These are phyloP conservation scores for Candida wancherniae DNA, from an alignment of 805 yeast species.

Conservation along the genomic window DNA sequence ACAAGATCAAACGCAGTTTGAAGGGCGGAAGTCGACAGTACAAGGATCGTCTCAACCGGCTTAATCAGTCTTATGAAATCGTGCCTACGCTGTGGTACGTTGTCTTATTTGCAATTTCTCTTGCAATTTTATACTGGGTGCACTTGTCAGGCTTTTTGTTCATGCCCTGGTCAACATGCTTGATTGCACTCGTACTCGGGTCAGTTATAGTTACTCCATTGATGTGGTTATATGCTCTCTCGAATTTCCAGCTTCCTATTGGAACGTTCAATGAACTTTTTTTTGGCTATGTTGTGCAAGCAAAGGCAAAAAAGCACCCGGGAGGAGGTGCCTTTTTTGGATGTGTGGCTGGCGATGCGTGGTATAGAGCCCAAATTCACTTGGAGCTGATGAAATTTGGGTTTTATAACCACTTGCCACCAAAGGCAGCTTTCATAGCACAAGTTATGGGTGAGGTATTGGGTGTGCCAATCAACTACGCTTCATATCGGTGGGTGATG, in stretches of 20 bases:
- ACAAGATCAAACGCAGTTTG: slow-evolving; percentile 9
- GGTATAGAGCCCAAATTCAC: slow-evolving; percentile 46
- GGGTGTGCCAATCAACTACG: slow-evolving; percentile 50
- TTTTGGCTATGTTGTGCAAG: slow-evolving; percentile 44
- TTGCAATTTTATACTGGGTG: slow-evolving; percentile 7
- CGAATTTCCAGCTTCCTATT: slow-evolving; percentile 49
- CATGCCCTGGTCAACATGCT: slow-evolving; percentile 41
- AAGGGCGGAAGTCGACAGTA: slow-evolving; percentile 12
- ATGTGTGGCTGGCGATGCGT: slow-evolving; percentile 50
- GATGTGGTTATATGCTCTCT: slow-evolving; percentile 46
- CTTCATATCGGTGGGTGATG: slow-evolving; percentile 46
- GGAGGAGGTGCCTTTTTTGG: slow-evolving; percentile 48
- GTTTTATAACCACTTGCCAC: slow-evolving; percentile 51
- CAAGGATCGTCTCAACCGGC: slow-evolving; percentile 41
- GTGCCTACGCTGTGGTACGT: slow-evolving; percentile 45
- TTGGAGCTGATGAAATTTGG: slow-evolving; percentile 43
- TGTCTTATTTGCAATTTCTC: slow-evolving; percentile 30
- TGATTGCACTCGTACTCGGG: slow-evolving; percentile 42
- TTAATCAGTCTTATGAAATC: slow-evolving; percentile 34
- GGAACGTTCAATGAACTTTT: slow-evolving; percentile 49
- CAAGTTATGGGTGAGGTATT: slow-evolving; percentile 49
- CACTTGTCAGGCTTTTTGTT: slow-evolving; percentile 22
- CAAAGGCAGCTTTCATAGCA: slow-evolving; percentile 44
- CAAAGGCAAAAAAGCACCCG: slow-evolving; percentile 33
- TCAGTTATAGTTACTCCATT: slow-evolving; percentile 44